These are phyloP conservation scores for Umbelopsis sp. DNA, from an alignment of 192 early-diverging fungal species.

Conservation along the genomic window DNA sequence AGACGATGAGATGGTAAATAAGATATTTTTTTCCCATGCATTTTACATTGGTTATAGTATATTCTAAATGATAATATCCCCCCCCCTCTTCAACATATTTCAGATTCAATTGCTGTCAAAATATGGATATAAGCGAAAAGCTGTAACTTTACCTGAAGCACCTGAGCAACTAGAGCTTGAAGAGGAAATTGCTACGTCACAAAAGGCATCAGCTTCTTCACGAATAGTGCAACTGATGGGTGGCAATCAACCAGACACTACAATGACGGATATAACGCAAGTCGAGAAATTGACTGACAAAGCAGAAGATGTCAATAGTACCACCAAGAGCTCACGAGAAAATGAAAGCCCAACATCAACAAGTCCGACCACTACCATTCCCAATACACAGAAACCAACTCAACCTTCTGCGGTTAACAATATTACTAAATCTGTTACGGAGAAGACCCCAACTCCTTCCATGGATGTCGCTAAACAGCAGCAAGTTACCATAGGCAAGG, in stretches of 20 bases:
- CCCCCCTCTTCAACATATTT: too few relatives aligned
- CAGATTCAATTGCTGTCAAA: conserved; percentile 48
- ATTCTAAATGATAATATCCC: too few relatives aligned
- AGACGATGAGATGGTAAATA: conserved; percentile 64
- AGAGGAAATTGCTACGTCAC: conserved; percentile 41
- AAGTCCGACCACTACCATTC: neutral
- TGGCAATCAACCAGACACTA: conserved; percentile 13
- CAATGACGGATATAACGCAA: neutral
- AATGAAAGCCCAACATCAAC: neutral
- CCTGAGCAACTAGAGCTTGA: conserved; percentile 68
- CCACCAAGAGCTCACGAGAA: neutral
- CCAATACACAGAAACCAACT: neutral
- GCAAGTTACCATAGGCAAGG: conserved; percentile 66
- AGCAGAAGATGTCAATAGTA: neutral
- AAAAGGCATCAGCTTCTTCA: conserved; percentile 20
- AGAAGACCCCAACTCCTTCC: conserved; percentile 1
- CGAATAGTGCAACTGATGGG: conserved; percentile 37
- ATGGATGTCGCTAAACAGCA: conserved; percentile 39
- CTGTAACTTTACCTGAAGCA: conserved; percentile 59
- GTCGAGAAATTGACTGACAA: neutral
- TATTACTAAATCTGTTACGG: neutral
- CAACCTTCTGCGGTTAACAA: neutral
- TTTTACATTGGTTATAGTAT: neutral
- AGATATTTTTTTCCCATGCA: neutral
- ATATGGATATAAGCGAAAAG: conserved; percentile 47